phyloP scores from a whole-genome alignment of 768 basidiomycete genomes.

The Multifurca ochricompacta region DNA sequence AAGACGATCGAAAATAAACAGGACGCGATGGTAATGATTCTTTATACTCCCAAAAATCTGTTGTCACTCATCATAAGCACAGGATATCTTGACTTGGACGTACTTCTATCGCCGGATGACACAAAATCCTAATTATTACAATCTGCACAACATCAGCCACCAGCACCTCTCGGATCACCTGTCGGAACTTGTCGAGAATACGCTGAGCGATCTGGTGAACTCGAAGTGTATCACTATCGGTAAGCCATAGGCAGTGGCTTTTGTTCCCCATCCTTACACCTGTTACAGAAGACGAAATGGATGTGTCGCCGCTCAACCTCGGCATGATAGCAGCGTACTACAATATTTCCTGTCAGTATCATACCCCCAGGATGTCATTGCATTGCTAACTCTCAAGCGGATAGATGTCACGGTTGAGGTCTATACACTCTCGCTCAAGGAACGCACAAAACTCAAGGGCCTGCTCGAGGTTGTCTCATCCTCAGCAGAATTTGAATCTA shows the following conservation, averaged over 20 bases:
- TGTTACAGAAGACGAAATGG: slow-evolving; percentile 81
- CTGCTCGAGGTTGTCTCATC: slow-evolving; percentile 95
- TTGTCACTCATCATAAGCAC: background rate
- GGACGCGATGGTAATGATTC: slow-evolving; percentile 71
- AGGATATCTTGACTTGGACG: slow-evolving; percentile 98
- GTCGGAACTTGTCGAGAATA: slow-evolving; percentile 92
- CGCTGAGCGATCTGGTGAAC: slow-evolving; percentile 81
- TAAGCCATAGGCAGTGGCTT: slow-evolving; percentile 25
- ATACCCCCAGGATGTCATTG: background rate
- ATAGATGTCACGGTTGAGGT: slow-evolving; percentile 94
- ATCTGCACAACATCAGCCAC: slow-evolving; percentile 90
- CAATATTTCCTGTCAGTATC: slow-evolving; percentile 74
- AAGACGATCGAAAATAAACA: slow-evolving; percentile 99
- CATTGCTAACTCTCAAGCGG: slow-evolving; percentile 9
- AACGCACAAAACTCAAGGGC: slow-evolving; percentile 94
- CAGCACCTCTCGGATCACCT: slow-evolving; percentile 93
- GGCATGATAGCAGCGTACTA: slow-evolving; percentile 99
- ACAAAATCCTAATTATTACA: slow-evolving; percentile 95
- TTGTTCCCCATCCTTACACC: background rate
- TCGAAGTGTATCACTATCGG: slow-evolving; percentile 94
- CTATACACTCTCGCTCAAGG: slow-evolving; percentile 90
- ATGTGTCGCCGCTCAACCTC: slow-evolving; percentile 82
- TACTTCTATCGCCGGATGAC: slow-evolving; percentile 98
- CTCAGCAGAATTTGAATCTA: slow-evolving; percentile 90
- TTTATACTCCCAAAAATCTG: background rate